Conservation (phyloP, 148 eudicot species). For the Fallopia convolvulus region DNA sequence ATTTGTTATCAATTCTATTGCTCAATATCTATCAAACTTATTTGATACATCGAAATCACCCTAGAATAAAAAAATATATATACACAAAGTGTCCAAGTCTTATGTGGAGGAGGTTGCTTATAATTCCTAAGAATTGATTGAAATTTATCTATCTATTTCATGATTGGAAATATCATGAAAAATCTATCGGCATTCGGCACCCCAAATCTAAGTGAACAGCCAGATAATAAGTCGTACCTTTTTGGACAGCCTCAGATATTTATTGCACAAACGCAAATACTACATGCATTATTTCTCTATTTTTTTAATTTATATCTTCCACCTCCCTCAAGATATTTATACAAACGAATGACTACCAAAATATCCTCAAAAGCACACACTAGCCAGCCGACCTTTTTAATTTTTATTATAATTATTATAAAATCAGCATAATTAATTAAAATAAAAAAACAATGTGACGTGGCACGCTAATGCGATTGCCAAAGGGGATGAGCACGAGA, state of each 20-base stretch:
- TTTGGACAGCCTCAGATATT: constrained; percentile 1
- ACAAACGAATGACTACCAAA: neutral
- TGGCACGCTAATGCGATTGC: constrained; percentile 2
- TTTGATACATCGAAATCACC: too few relatives aligned
- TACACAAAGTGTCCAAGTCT: too few relatives aligned
- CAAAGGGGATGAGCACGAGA: constrained; percentile 12
- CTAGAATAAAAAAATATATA: too few relatives aligned
- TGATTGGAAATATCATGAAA: neutral
- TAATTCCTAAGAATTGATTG: too few relatives aligned
- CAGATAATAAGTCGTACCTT: neutral
- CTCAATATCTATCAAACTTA: too few relatives aligned
- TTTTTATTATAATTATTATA: too few relatives aligned
- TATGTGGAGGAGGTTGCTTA: too few relatives aligned
- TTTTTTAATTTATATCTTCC: neutral
- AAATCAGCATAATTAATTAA: too few relatives aligned
- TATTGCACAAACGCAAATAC: neutral
- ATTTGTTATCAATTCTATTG: too few relatives aligned
- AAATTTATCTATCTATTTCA: neutral
- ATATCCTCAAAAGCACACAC: neutral
- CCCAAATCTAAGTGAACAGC: neutral
- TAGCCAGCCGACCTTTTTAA: too few relatives aligned
- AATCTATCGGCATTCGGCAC: neutral
- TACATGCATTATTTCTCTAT: neutral
- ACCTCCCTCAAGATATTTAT: neutral
- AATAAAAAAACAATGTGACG: neutral